Base-by-base conservation (phyloP, 1,284 basidiomycete species). In the Anthracocystis panici-leucophaei region DNA sequence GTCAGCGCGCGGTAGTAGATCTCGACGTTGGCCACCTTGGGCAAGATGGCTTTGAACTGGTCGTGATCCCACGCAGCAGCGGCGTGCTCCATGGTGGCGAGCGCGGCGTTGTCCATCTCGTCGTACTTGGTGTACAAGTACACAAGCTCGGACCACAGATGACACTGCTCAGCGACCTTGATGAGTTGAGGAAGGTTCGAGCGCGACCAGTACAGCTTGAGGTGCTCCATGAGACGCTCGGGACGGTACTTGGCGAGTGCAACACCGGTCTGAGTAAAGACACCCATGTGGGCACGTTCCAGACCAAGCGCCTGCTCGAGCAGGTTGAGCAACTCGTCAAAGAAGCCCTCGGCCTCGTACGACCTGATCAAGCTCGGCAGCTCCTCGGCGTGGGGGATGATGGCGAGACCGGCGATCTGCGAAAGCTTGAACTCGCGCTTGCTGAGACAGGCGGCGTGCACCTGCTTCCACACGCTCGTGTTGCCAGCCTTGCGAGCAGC, bases 401-500 rank as follows among this genome's bases (percentile, higher is more conserved):
- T 81, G 56, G 65, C 81, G 18, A 84, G 74, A 64, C 82, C 83
- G 23, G 82, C 82, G 82, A 99, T 98, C 89, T 99, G 95, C 20
- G 97, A 95, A 83, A 98, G 87, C 78, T 94, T 92, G 90, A 98
- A 99, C 86, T 99, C 97, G 75, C 90, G 88, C 88, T 98, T 97
- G 88, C 97, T 95, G 61, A 99, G 91, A 87, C 97, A 99, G 44
- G 97, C 97, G 23, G 95, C 93, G 80, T 99, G 96, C 66, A 99
- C 97, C 86, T 99, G 97, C 88, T 98, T 98, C 97, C 97, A 99
- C n/a, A 99, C 97, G 87, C 92, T 93, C 11, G 97, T 99, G 86
- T 99, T 99, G 33, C 97, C 97, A 20, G 97, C 97, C 86, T 99
- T 99, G 74, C 97, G 90, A 20, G 97, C 97, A 74, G 96, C 97